phyloP scores from a whole-genome alignment of 371 early-diverging fungal genomes.

The Lichtheimia ramosa region DNA sequence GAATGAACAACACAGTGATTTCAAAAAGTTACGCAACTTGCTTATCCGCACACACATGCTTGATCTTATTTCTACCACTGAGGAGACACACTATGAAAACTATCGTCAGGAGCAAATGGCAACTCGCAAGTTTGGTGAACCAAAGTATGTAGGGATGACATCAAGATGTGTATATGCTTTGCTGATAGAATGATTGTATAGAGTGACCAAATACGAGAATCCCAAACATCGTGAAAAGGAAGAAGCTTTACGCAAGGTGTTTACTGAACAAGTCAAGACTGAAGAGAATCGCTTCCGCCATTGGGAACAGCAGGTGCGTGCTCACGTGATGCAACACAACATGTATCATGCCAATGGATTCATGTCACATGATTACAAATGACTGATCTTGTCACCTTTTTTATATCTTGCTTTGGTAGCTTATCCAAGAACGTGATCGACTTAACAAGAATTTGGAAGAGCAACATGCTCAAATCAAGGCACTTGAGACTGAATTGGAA shows the following conservation, averaged over 20 bases:
- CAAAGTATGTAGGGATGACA: slow-evolving; percentile 48
- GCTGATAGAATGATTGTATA: too few relatives aligned
- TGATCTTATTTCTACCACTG: slow-evolving; percentile 84
- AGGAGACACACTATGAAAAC: slow-evolving; percentile 88
- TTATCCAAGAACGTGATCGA: slow-evolving; percentile 95
- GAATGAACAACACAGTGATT: slow-evolving; percentile 87
- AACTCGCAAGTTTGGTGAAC: slow-evolving; percentile 77
- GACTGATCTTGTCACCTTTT: too few relatives aligned
- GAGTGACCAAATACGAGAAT: slow-evolving; percentile 74
- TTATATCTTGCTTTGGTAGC: slow-evolving; percentile 24
- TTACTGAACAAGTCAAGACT: slow-evolving; percentile 92
- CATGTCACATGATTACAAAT: too few relatives aligned
- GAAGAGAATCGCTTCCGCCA: slow-evolving; percentile 95
- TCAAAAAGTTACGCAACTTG: slow-evolving; percentile 88
- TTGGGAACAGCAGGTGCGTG: slow-evolving; percentile 93
- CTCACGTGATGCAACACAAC: neutral
- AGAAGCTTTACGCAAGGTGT: slow-evolving; percentile 86
- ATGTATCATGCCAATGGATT: too few relatives aligned
- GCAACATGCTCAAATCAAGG: slow-evolving; percentile 91
- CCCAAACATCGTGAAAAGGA: slow-evolving; percentile 87
- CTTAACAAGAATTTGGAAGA: slow-evolving; percentile 96
- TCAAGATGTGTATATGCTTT: neutral
- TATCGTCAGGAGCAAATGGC: slow-evolving; percentile 81
- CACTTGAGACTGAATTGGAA: slow-evolving; percentile 86
- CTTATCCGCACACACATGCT: slow-evolving; percentile 92